Conservation (phyloP, 768 basidiomycete species). For the Exsudoporus frostii region DNA sequence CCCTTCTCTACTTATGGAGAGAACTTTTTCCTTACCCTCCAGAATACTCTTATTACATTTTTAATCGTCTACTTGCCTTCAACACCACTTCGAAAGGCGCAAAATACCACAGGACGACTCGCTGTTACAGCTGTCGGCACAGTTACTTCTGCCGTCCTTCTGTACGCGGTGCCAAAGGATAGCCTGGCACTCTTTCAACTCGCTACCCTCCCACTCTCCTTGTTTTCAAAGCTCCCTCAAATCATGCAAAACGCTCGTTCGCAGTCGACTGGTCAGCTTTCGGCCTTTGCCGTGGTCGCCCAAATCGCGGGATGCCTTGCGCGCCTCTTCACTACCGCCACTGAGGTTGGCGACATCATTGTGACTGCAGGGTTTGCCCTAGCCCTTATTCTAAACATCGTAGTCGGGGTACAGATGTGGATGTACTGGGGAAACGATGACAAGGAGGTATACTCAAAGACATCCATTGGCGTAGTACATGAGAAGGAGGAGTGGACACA, state of each 20-base stretch:
- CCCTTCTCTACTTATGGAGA: conserved; percentile 99
- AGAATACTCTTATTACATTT: conserved; percentile 85
- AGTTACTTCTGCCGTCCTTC: conserved; percentile 35
- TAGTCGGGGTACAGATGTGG: conserved; percentile 85
- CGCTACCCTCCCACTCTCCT: conserved; percentile 83
- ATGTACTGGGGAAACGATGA: conserved; percentile 70
- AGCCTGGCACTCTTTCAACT: conserved; percentile 72
- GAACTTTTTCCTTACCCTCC: conserved; percentile 88
- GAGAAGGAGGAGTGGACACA: conserved; percentile 31
- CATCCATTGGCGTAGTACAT: conserved; percentile 15
- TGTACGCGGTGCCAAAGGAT: conserved; percentile 47
- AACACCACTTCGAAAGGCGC: conserved; percentile 22
- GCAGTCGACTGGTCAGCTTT: conserved; percentile 88
- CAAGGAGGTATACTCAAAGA: conserved; percentile 26
- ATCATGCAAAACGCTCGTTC: conserved; percentile 77
- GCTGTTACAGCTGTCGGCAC: conserved; percentile 31
- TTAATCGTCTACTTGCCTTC: conserved; percentile 72
- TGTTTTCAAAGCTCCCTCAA: conserved; percentile 93
- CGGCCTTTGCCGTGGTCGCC: conserved; percentile 85
- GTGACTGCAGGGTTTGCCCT: conserved; percentile 82
- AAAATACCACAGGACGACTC: conserved; percentile 31
- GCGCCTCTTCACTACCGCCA: conserved; percentile 87
- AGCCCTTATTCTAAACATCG: conserved; percentile 75
- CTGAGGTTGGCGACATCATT: conserved; percentile 81
- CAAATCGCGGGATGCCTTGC: conserved; percentile 90